Conservation (phyloP, 2,329 filamentous ascomycete species). For the Trichoderma oligosporum region DNA sequence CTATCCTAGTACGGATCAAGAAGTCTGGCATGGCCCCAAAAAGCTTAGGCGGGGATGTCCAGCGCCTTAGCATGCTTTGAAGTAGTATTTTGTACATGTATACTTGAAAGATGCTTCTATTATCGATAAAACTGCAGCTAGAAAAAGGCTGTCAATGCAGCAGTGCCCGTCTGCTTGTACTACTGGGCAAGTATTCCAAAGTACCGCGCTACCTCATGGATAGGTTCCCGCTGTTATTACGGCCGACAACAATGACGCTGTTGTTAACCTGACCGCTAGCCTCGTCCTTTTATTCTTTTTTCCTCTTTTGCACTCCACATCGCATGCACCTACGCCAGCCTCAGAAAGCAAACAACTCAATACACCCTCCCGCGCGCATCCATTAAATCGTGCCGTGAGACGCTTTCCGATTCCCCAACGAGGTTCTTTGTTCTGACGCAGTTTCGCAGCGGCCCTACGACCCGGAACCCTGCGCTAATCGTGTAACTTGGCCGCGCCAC, state of each 20-base stretch:
- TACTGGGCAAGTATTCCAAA: constrained; percentile 1
- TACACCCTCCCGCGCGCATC: constrained; percentile 15
- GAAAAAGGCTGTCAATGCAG: constrained; percentile 4
- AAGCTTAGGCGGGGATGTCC: not conserved
- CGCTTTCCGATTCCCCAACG: constrained; percentile 10
- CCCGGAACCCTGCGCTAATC: constrained; percentile 18
- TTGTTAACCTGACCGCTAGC: constrained; percentile 19
- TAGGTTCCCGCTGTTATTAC: constrained; percentile 19
- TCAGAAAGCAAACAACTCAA: constrained; percentile 15
- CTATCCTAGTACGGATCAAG: constrained; percentile 11
- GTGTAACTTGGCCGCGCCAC: constrained; percentile 20
- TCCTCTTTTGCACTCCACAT: constrained; percentile 20
- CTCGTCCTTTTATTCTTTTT: constrained; percentile 16
- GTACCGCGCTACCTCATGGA: constrained; percentile 14
- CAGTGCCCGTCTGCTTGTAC: not conserved
- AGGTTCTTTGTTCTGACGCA: constrained; percentile 14
- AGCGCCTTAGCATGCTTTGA: not conserved
- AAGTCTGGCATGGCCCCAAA: constrained; percentile 1
- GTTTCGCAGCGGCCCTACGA: constrained; percentile 5
- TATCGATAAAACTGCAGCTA: constrained; percentile 17
- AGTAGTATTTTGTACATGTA: not conserved
- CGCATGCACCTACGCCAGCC: constrained; percentile 19
- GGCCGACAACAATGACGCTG: constrained; percentile 18
- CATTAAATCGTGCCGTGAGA: constrained; percentile 13
- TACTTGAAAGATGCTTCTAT: not conserved